phyloP scores from a whole-genome alignment of 768 basidiomycete genomes.

The Naematelia aurantialba region DNA sequence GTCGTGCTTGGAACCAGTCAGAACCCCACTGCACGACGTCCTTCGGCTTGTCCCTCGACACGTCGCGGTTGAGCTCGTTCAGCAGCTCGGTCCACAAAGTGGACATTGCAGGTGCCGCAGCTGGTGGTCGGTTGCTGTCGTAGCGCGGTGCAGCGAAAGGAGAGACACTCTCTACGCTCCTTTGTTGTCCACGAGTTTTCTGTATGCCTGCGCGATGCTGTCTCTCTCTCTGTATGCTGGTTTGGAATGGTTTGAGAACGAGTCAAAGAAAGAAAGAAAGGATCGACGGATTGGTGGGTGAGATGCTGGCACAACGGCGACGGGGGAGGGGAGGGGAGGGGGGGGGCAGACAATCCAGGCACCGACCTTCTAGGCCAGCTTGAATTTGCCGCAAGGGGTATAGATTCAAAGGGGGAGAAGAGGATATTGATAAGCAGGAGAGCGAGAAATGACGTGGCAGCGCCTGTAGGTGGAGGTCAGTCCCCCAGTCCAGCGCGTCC shows the following conservation, averaged over 20 bases:
- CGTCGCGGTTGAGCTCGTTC: constrained; percentile 79
- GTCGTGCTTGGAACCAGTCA: constrained; percentile 77
- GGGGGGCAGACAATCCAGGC: neutral
- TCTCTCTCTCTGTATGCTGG: neutral
- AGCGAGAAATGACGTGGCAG: neutral
- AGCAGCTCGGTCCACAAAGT: constrained; percentile 55
- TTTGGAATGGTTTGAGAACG: neutral
- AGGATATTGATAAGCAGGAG: neutral
- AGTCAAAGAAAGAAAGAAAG: neutral
- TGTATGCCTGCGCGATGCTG: no score
- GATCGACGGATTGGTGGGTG: neutral
- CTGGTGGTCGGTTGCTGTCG: neutral
- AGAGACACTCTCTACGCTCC: neutral
- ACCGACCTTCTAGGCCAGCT: neutral
- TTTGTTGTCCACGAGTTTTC: neutral
- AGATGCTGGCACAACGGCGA: neutral
- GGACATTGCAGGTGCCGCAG: constrained; percentile 16
- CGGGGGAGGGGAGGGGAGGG: no score
- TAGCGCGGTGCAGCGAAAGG: neutral
- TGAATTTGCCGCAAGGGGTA: neutral
- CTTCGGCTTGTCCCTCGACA: constrained; percentile 76
- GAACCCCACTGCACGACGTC: constrained; percentile 78
- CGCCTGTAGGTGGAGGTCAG: neutral
- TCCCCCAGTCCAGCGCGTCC: no score
- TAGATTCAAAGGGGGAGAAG: neutral